Percentiles rank a stretch among this genome's conserved stretches.
Evolutionary conservation across 306 rosid species (phyloP).

Genomic region (Oxytropis ochrocephala): DNA sequence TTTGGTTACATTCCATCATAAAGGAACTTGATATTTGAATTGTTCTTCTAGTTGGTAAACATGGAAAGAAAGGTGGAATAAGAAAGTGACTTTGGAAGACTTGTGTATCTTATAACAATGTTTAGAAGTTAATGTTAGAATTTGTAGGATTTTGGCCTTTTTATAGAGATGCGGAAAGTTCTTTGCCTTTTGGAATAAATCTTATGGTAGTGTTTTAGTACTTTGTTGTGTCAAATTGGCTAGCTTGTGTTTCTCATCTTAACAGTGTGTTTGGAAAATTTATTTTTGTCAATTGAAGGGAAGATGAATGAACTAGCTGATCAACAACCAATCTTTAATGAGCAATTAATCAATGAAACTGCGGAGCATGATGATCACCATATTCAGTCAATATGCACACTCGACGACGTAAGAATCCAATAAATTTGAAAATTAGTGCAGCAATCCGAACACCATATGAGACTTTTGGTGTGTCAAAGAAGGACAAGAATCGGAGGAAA

Average conservation of each 20-base stretch:
- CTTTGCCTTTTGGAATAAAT: not conserved
- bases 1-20: constrained; percentile 30
- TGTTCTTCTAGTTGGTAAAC: not conserved
- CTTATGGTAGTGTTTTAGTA: not conserved
- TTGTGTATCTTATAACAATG: not conserved
- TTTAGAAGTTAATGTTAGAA: not conserved
- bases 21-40: not conserved
- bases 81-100: constrained; percentile 18
- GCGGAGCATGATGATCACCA: too few species aligned
- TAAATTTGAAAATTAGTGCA: too few species aligned
- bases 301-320: too few species aligned
- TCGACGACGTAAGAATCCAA: too few species aligned
- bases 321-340: too few species aligned
- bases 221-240: not conserved
- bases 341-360: too few species aligned
- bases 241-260: constrained; percentile 20
- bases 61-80: not conserved
- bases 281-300: too few species aligned
- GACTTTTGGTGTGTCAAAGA: too few species aligned
- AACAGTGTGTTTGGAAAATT: constrained; percentile 1
- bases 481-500: too few species aligned
- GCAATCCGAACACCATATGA: too few species aligned
- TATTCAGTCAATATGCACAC: too few species aligned
- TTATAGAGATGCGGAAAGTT: constrained; percentile 21
- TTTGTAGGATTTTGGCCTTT: constrained; percentile 15